Conservation (phyloP, 495 filamentous ascomycete genomes). For the Trichoderma gamsii region DNA sequence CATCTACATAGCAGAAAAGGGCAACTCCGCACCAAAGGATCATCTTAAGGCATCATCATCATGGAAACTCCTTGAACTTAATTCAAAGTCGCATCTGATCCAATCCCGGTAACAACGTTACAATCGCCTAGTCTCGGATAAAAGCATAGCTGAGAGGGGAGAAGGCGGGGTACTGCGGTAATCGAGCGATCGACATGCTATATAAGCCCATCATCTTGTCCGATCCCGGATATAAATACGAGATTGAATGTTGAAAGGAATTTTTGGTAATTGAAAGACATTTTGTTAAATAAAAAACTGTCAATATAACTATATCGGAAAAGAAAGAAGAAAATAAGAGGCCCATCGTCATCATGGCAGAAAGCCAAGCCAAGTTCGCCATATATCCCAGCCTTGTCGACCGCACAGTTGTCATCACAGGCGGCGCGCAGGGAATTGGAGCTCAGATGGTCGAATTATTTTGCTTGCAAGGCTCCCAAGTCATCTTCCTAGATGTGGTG, state of each 20-base stretch:
- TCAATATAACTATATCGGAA: background rate
- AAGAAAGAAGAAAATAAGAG: background rate
- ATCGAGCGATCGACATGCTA: background rate
- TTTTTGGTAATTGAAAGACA: no score
- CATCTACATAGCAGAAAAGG: no score
- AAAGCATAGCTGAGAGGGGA: background rate
- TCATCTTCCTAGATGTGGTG: slow-evolving; percentile 36
- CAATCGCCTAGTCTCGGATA: background rate
- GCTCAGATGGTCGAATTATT: slow-evolving; percentile 36
- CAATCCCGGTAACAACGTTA: background rate
- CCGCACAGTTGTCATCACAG: slow-evolving; percentile 34
- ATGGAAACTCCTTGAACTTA: no score
- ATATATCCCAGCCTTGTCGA: slow-evolving; percentile 32
- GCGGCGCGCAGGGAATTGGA: slow-evolving; percentile 40
- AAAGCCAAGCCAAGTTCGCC: slow-evolving; percentile 22
- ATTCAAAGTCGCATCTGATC: background rate
- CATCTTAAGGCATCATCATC: no score
- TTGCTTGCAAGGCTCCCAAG: slow-evolving; percentile 32
- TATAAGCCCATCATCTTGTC: background rate
- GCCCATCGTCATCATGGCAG: background rate
- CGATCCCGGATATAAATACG: background rate
- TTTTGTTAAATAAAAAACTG: no score
- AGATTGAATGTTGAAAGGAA: no score
- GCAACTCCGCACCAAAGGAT: no score
- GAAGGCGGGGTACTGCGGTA: slow-evolving; percentile 4